Base-by-base conservation (phyloP, 2,329 filamentous ascomycete species). In the Pseudogymnoascus sp. region DNA sequence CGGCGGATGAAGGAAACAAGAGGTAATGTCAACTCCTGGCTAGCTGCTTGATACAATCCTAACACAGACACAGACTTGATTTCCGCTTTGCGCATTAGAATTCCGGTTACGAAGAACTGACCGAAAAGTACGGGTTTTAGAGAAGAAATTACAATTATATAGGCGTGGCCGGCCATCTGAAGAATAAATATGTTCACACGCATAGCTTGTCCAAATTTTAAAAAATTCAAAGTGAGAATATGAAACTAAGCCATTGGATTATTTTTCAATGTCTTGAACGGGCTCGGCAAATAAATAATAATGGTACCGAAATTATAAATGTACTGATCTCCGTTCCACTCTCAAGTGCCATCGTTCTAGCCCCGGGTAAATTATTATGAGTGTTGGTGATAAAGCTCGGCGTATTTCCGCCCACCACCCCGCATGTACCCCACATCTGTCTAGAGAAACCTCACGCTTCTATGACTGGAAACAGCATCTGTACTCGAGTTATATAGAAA, bases 1-100 rank as follows among this genome's bases (percentile, higher is more conserved):
- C 76, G 5, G 75, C 66, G 1, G 76, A 78, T 50, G 71, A 76
- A 62, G 77, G 78, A 13, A 78, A 76, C 64, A 78, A 79, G 67
- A 72, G 70, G 36, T 65, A 61, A 42, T 38, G 6, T 11, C 23
- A 59, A 63, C 13, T 19, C 21, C 44, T 13, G 13, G 9, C 21
- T 42, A 21, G 19, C n/a, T 44, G 28, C 21, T 33, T 10, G 13
- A 23, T 42, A 36, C 15, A 31, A 31, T 31, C 1, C 59, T 61
- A 40, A 50, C 7, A 50, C n/a, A 40, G 21, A 15, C 26, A 60
- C 21, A 63, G 62, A 44, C 42, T 63, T 61, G 62, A 63, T 44
- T 63, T 63, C 53, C 62, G 50, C 3, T 63, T 63, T 42, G 62
- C 62, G 35, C 62, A 63, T 63, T 63, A 62, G 50, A 31, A 36